Conservation (phyloP, 768 basidiomycete species). For the Kwoniella bestiolae region DNA sequence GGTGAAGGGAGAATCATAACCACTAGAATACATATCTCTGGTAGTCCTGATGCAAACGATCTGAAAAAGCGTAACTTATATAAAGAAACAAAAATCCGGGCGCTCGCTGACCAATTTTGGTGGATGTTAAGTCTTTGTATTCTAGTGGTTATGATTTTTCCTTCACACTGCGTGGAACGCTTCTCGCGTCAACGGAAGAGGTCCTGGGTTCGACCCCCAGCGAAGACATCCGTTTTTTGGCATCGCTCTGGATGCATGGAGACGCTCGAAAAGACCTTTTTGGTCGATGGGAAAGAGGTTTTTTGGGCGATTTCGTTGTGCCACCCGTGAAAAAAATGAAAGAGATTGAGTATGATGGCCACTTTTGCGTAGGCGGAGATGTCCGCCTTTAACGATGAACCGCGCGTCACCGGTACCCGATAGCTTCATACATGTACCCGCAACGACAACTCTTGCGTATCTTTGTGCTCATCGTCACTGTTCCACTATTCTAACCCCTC, state of each 20-base stretch:
- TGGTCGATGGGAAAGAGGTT: not conserved
- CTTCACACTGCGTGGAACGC: not conserved
- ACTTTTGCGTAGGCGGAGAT: not conserved
- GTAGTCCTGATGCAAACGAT: too few species aligned
- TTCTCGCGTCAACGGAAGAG: not conserved
- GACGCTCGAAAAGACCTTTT: not conserved
- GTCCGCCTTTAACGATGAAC: not conserved
- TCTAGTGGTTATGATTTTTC: constrained; percentile 7
- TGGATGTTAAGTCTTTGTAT: constrained; percentile 4
- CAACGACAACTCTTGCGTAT: too few species aligned
- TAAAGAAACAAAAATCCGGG: too few species aligned
- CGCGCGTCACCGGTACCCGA: not conserved
- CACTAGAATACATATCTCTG: not conserved
- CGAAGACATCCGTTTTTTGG: constrained; percentile 1
- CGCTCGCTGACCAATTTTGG: too few species aligned
- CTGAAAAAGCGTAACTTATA: too few species aligned
- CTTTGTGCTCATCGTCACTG: too few species aligned
- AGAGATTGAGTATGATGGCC: not conserved
- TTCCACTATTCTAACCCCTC: too few species aligned
- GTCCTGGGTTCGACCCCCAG: constrained; percentile 7
- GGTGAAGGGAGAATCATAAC: constrained; percentile 5
- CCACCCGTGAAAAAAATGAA: too few species aligned
- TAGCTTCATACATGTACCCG: too few species aligned
- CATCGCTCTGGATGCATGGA: not conserved
- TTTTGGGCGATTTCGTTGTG: too few species aligned